phyloP scores from a whole-genome alignment of 1,139 yeast genomes.

The Magnusiomyces suaveolens region DNA sequence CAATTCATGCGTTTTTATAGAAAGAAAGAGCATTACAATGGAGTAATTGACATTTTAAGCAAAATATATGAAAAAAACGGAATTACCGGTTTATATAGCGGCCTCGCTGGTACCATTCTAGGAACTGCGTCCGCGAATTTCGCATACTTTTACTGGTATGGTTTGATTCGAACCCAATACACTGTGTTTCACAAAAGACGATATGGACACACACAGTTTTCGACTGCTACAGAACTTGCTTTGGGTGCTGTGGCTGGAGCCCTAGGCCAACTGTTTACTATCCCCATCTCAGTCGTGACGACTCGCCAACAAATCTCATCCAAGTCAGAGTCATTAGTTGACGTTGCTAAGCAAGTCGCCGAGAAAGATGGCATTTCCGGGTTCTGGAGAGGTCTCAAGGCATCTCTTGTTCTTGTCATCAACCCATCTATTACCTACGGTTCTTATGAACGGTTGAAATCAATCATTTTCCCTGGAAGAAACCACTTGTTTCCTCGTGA shows the following conservation, averaged over 20 bases:
- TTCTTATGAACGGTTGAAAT: conserved; percentile 61
- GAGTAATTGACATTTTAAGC: conserved; percentile 52
- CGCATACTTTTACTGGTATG: conserved; percentile 80
- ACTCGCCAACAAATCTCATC: conserved; percentile 64
- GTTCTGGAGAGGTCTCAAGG: conserved; percentile 79
- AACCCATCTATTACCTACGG: conserved; percentile 89
- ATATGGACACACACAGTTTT: conserved; percentile 28
- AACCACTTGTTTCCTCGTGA: conserved; percentile 51
- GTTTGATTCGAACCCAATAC: conserved; percentile 56
- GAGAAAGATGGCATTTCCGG: conserved; percentile 64
- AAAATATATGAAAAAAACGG: conserved; percentile 55
- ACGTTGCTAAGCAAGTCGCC: conserved; percentile 47
- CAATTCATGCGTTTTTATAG: not conserved
- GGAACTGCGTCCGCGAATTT: conserved; percentile 76
- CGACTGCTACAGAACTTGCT: conserved; percentile 62
- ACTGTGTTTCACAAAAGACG: conserved; percentile 48
- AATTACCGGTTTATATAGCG: conserved; percentile 64
- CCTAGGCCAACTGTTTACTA: conserved; percentile 70
- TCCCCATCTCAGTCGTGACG: conserved; percentile 74
- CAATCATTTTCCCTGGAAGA: conserved; percentile 42
- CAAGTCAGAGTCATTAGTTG: conserved; percentile 32
- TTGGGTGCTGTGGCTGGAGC: conserved; percentile 83
- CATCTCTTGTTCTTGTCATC: conserved; percentile 64
- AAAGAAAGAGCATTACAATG: conserved; percentile 36
- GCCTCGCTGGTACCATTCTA: conserved; percentile 56